Percentiles rank a stretch among this genome's conserved stretches.
Conservation (phyloP, 768 basidiomycete species). For the Tricholoma terreum region DNA sequence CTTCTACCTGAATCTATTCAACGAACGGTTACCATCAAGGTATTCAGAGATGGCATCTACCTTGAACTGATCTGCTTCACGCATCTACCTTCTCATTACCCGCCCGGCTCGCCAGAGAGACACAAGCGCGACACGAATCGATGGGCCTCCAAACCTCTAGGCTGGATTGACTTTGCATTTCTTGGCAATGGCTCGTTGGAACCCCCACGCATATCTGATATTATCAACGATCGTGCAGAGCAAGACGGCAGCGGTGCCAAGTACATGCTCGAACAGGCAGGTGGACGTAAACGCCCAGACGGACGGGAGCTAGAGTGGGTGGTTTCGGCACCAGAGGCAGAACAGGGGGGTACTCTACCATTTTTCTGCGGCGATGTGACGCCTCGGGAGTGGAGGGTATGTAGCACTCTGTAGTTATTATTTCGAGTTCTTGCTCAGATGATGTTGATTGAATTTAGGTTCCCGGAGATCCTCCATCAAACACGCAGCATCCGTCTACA, state of each 20-base stretch:
- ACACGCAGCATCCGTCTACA: conserved; percentile 47
- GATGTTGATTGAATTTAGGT: conserved; percentile 49
- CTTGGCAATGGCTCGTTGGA: conserved; percentile 47
- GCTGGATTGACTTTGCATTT: conserved; percentile 70
- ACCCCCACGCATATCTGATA: conserved; percentile 38
- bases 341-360: conserved; percentile 40
- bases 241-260: conserved; percentile 33
- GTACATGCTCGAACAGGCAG: conserved; percentile 45
- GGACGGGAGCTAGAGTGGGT: conserved; percentile 59
- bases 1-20: not conserved
- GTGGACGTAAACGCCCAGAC: conserved; percentile 56
- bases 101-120: conserved; percentile 44
- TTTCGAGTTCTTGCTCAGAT: not conserved
- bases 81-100: conserved; percentile 51
- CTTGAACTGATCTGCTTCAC: conserved; percentile 71
- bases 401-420: conserved; percentile 16
- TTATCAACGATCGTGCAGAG: conserved; percentile 53
- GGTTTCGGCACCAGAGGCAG: conserved; percentile 38
- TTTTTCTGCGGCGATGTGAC: conserved; percentile 79
- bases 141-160: conserved; percentile 54
- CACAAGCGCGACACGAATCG: conserved; percentile 40
- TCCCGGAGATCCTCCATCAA: conserved; percentile 43
- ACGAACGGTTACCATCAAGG: conserved; percentile 25
- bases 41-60: conserved; percentile 57
- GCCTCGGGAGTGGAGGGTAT: conserved; percentile 53